Conservation (phyloP, 805 yeast species). For the Ogataea pini region DNA sequence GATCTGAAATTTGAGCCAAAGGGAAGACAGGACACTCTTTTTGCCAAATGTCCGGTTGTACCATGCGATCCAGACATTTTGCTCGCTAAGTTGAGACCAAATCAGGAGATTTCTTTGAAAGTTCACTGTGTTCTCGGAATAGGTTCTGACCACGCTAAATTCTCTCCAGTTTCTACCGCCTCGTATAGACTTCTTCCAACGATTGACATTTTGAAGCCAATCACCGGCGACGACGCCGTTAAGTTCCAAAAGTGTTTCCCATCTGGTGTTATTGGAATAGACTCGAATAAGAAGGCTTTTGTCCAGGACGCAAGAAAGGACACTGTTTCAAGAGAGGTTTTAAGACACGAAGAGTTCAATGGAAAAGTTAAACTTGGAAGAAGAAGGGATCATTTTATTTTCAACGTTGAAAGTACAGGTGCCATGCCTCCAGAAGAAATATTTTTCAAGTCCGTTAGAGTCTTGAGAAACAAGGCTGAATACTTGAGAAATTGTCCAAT, state of each 20-base stretch:
- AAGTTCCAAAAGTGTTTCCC: constrained; percentile 91
- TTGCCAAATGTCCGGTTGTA: constrained; percentile 64
- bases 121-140: constrained; percentile 90
- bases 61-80: constrained; percentile 88
- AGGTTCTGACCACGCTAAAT: constrained; percentile 96
- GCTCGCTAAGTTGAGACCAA: constrained; percentile 91
- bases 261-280: constrained; percentile 83
- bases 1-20: constrained; percentile 91
- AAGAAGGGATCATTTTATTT: constrained; percentile 87
- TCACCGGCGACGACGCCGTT: constrained; percentile 72
- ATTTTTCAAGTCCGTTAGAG: constrained; percentile 84
- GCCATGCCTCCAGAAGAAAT: constrained; percentile 98
- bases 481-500: constrained; percentile 79
- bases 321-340: constrained; percentile 94
- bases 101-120: constrained; percentile 89
- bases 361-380: constrained; percentile 92
- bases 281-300: constrained; percentile 65
- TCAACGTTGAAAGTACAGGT: constrained; percentile 92
- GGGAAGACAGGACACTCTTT: constrained; percentile 77
- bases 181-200: constrained; percentile 91
- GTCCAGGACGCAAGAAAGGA: constrained; percentile 92
- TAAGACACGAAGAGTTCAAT: constrained; percentile 88
- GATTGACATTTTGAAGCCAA: constrained; percentile 73
- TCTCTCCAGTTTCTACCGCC: constrained; percentile 96
- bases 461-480: constrained; percentile 81